phyloP scores from a whole-genome alignment of 805 yeast genomes.

The Candida ortonii region DNA sequence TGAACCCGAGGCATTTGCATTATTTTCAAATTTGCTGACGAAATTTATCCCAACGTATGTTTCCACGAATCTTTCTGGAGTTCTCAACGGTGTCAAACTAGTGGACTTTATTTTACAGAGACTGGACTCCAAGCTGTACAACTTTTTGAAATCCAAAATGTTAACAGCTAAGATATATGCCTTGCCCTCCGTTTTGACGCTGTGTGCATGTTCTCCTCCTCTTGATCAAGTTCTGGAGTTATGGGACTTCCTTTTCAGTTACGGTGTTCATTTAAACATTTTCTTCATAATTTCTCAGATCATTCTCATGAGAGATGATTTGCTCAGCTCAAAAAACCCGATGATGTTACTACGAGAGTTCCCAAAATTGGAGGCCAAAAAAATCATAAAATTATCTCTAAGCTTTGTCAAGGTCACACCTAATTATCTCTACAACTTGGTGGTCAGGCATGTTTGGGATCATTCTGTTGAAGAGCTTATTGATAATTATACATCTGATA shows the following conservation, averaged over 20 bases:
- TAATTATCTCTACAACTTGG: constrained; percentile 55
- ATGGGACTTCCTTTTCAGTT: constrained; percentile 91
- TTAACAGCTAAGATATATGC: constrained; percentile 86
- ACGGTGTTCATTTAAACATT: constrained; percentile 85
- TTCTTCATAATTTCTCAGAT: constrained; percentile 82
- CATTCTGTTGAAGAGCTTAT: constrained; percentile 31
- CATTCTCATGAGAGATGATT: constrained; percentile 59
- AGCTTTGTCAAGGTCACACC: constrained; percentile 80
- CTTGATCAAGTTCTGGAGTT: constrained; percentile 66
- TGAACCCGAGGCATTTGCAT: constrained; percentile 81
- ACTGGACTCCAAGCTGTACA: constrained; percentile 70
- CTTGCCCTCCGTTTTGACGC: constrained; percentile 75
- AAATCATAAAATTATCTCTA: constrained; percentile 72
- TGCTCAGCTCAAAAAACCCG: constrained; percentile 64
- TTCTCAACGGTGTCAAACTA: constrained; percentile 67
- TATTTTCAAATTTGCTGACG: constrained; percentile 61
- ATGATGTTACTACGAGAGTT: constrained; percentile 72
- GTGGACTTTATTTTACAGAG: constrained; percentile 71
- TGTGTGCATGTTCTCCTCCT: constrained; percentile 88
- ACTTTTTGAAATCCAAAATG: constrained; percentile 56
- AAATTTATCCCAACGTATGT: constrained; percentile 74
- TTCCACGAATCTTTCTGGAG: constrained; percentile 75
- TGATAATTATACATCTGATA: constrained; percentile 14
- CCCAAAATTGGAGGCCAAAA: constrained; percentile 68
- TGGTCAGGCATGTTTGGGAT: constrained; percentile 64